Conservation (phyloP, 139 green algal species). For the Haematococcus sp. region DNA sequence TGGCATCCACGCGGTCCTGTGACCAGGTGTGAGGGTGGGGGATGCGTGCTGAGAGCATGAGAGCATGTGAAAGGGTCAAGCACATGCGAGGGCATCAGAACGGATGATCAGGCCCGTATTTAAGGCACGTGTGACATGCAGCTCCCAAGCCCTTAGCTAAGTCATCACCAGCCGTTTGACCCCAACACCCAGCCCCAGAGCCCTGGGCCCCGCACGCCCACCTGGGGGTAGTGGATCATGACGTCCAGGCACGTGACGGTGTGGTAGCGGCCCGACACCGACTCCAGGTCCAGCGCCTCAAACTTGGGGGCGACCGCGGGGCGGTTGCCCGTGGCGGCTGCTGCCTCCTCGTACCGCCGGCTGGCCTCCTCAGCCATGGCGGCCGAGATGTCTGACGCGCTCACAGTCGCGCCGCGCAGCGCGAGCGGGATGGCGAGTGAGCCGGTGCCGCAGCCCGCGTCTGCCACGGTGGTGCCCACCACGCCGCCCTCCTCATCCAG, state of each 20-base stretch:
- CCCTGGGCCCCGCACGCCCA: conserved; percentile 9
- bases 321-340: conserved; percentile 8
- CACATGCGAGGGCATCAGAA: too few relatives aligned
- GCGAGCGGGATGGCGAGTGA: conserved; percentile 80
- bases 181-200: too few relatives aligned
- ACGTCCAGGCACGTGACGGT: conserved; percentile 97
- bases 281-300: conserved; percentile 88
- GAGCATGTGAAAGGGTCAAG: too few relatives aligned
- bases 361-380: conserved; percentile 80
- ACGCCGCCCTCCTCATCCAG: conserved; percentile 79
- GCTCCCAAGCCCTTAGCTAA: neutral
- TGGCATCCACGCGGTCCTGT: conserved; percentile 90
- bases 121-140: too few relatives aligned
- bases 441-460: conserved; percentile 94
- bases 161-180: neutral
- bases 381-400: conserved; percentile 87
- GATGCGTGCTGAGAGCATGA: neutral
- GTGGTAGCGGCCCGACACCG: conserved; percentile 82
- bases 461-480: conserved; percentile 75
- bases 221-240: conserved; percentile 98
- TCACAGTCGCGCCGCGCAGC: conserved; percentile 75
- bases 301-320: conserved; percentile 71
- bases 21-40: neutral
- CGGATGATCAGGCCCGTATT: too few relatives aligned
- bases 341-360: conserved; percentile 46